Evolutionary conservation across 257 asterid species (phyloP).

Genomic region (Ehretia macrophylla): DNA sequence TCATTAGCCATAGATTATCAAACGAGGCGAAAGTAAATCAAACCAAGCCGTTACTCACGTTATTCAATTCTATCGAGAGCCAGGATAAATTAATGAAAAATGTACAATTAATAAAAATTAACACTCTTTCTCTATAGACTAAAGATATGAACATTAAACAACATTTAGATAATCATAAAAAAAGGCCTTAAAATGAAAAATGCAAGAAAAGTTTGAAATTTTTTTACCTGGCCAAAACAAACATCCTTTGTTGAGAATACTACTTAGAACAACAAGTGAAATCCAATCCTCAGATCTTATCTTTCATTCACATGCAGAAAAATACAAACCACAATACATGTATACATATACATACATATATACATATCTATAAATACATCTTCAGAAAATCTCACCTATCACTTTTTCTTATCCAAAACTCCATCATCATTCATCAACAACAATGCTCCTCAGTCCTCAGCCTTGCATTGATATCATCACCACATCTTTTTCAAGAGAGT

Average conservation of each 20-base stretch:
- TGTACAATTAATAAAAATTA: slow-evolving; percentile 6
- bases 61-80: slow-evolving; percentile 6
- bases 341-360: slow-evolving; percentile 2
- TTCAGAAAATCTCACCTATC: slow-evolving; percentile 7
- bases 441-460: background rate
- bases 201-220: slow-evolving; percentile 10
- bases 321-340: slow-evolving; percentile 2
- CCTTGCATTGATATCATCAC: slow-evolving; percentile 44
- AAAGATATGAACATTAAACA: background rate
- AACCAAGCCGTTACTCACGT: background rate
- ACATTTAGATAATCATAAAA: background rate
- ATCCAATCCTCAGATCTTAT: slow-evolving; percentile 57
- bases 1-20: too few relatives aligned
- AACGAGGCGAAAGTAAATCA: too few relatives aligned
- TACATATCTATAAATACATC: background rate
- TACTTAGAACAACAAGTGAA: slow-evolving; percentile 16
- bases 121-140: background rate
- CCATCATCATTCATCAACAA: slow-evolving; percentile 8
- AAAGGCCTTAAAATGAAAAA: slow-evolving; percentile 13
- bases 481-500: slow-evolving; percentile 3
- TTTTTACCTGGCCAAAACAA: slow-evolving; percentile 37
- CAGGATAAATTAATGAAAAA: background rate
- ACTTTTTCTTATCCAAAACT: slow-evolving; percentile 23
- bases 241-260: slow-evolving; percentile 16
- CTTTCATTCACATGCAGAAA: slow-evolving; percentile 44